phyloP scores from a whole-genome alignment of 768 basidiomycete genomes.

The Boletellus emodensis region DNA sequence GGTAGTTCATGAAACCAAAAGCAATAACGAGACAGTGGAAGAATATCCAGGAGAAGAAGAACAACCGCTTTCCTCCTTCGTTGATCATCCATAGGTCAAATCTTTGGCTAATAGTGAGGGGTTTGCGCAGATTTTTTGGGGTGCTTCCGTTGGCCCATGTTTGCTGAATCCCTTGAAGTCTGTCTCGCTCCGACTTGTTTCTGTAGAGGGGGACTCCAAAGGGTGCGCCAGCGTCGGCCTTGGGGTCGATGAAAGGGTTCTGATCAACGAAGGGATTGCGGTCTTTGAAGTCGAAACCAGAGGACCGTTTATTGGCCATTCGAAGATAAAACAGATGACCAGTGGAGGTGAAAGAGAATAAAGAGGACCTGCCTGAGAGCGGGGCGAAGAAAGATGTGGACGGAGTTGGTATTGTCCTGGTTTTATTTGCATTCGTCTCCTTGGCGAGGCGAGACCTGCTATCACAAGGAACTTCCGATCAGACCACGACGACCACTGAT shows the following conservation, averaged over 20 bases:
- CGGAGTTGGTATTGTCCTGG: too few species aligned
- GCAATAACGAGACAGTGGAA: conserved; percentile 74
- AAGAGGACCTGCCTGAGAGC: conserved; percentile 29
- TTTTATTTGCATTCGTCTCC: too few species aligned
- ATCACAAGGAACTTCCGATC: too few species aligned
- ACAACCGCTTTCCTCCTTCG: conserved; percentile 75
- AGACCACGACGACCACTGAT: too few species aligned
- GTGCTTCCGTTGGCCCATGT: conserved; percentile 37
- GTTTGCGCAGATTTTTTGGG: conserved; percentile 32
- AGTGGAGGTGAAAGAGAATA: conserved; percentile 10
- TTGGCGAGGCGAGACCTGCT: too few species aligned
- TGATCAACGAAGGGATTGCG: conserved; percentile 45
- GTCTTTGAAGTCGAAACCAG: conserved; percentile 70
- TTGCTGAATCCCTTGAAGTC: conserved; percentile 83
- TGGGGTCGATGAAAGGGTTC: conserved; percentile 42
- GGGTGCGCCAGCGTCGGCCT: conserved; percentile 23
- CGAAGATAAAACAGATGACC: conserved; percentile 11
- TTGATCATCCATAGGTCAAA: conserved; percentile 89
- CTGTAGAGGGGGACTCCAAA: conserved; percentile 56
- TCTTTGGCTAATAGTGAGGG: conserved; percentile 41
- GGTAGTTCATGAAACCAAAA: conserved; percentile 76
- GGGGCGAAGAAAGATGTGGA: background rate
- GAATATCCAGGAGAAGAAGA: conserved; percentile 78
- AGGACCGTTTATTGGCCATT: conserved; percentile 46
- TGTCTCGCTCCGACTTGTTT: conserved; percentile 79